Base-by-base conservation (phyloP, 257 asterid genomes). In the Petunia secreta region DNA sequence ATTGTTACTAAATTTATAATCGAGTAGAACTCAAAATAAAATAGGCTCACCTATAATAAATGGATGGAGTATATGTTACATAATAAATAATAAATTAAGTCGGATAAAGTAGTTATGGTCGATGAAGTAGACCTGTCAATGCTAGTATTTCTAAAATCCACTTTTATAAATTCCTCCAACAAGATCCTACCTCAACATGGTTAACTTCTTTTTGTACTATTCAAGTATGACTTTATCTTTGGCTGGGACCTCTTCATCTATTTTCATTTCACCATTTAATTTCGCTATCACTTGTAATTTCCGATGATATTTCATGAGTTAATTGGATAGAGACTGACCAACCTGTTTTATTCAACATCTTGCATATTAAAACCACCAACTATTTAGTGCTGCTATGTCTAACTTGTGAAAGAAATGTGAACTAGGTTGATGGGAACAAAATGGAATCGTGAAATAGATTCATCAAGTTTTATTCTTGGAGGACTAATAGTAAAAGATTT, bases 141-240 rank as follows among this genome's bases (percentile, higher is more conserved):
- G 77, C 77, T 65, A 64, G 25, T 65, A 65, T 65, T 5, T 16
- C 0, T 1, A 59, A 7, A 59, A 59, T 16, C 11, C 39, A 59
- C 9, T 59, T 16, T 13, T 6, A 13, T 37, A 8, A 65, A 38
- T 14, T 65, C 73, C 36, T 67, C 15, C 59, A 84, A 78, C 75
- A 73, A 63, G 85, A 87, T 82, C 77, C 83, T 77, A 69, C 52
- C 62, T 84, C 62, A 44, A 69, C 68, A 79, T 77, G 80, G 71
- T 85, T 69, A 63, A 62, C 37, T 63, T 63, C 71, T 84, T 86
- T 71, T 48, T 46, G 60, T 48, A 10, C 34, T 9, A 25, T 37
- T 44, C 81, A 78, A 40, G n/a, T 71, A 25, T 69, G 60, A 71
- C 60, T 48, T 48, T 34, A 71, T 50, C 62, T 36, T 50, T 73